Evolutionary conservation across 257 asterid species (phyloP).

Genomic region (Solanum chilense): DNA sequence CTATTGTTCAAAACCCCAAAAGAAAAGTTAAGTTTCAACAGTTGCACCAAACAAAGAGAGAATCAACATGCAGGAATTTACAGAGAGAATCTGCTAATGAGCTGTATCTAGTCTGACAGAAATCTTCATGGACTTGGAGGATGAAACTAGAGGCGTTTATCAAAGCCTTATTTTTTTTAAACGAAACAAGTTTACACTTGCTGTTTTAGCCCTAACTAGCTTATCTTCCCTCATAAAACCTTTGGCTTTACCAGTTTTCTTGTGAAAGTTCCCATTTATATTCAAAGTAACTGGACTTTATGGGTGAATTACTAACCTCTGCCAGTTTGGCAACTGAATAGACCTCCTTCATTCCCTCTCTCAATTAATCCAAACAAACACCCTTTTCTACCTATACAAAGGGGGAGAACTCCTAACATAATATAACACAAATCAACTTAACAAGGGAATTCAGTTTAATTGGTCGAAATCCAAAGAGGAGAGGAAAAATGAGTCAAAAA

Average conservation of each 20-base stretch:
- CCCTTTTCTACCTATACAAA: background rate
- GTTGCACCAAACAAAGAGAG: background rate
- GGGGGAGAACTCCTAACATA: background rate
- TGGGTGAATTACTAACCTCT: background rate
- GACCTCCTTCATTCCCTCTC: background rate
- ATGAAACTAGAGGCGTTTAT: background rate
- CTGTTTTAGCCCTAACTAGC: background rate
- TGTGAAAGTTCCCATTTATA: background rate
- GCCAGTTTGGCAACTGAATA: background rate
- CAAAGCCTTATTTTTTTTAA: background rate
- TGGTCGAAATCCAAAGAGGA: background rate
- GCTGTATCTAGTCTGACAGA: background rate
- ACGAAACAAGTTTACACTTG: background rate
- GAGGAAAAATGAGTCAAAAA: background rate
- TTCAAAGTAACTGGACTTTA: background rate
- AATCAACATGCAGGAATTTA: background rate
- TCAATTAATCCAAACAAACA: background rate
- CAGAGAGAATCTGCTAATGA: background rate
- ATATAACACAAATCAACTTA: background rate
- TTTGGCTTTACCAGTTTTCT: background rate
- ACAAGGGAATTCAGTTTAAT: background rate
- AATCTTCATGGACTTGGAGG: background rate
- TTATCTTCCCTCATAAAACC: background rate
- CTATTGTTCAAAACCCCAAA: slow-evolving; percentile 3
- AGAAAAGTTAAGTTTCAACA: background rate